phyloP scores from a whole-genome alignment of 2,329 filamentous ascomycete genomes.

The Hypomyces perniciosus region DNA sequence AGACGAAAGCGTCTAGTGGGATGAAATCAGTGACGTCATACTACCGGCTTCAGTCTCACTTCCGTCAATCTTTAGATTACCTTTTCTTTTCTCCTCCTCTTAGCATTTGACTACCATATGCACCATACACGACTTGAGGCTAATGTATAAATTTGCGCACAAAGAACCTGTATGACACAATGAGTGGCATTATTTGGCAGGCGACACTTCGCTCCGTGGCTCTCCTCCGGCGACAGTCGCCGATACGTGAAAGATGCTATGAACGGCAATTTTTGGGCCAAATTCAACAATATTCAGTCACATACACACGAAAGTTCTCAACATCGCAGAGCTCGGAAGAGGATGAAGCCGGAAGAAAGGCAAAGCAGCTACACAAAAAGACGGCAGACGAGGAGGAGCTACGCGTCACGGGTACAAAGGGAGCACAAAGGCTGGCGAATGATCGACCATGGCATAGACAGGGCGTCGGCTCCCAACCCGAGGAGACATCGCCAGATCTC shows the following conservation, averaged over 20 bases:
- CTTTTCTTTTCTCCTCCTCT: too few species aligned
- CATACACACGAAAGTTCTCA: conserved; percentile 16
- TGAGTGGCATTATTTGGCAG: conserved; percentile 6
- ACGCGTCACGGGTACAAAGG: conserved; percentile 13
- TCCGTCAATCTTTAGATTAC: too few species aligned
- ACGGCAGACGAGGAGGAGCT: conserved; percentile 18
- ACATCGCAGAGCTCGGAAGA: conserved; percentile 14
- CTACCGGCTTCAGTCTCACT: too few species aligned
- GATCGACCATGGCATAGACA: conserved; percentile 62
- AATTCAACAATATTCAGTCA: neutral
- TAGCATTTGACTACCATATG: too few species aligned
- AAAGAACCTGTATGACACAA: neutral
- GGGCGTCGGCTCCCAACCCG: conserved; percentile 40
- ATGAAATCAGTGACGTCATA: too few species aligned
- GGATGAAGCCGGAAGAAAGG: conserved; percentile 10
- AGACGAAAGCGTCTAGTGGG: too few species aligned
- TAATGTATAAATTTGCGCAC: too few species aligned
- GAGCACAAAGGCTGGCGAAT: conserved; percentile 49
- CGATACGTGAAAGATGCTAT: neutral
- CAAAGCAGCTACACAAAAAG: conserved; percentile 17
- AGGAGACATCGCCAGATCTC: conserved; percentile 23
- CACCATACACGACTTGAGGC: too few species aligned
- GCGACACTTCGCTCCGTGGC: conserved; percentile 1
- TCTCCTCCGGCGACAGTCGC: neutral
- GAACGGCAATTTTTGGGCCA: neutral